Evolutionary conservation across 2,329 filamentous ascomycete genomes (phyloP).

Genomic region (Stromatinia cepivora): DNA sequence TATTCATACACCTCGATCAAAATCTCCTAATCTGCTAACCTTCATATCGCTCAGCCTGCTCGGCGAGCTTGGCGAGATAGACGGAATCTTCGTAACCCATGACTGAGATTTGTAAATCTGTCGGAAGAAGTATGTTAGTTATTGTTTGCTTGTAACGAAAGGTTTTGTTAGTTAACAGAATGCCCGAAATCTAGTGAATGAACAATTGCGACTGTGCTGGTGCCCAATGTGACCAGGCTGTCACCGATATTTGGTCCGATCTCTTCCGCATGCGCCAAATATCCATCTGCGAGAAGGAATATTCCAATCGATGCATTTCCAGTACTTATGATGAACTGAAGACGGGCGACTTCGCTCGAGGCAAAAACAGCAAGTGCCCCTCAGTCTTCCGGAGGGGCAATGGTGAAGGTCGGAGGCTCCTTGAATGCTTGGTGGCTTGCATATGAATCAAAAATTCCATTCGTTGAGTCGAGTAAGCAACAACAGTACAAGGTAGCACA

Average conservation of each 20-base stretch:
- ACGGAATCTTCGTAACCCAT: constrained; percentile 99
- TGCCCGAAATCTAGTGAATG: constrained; percentile 1
- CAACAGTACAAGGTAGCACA: background rate
- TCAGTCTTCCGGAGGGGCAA: constrained; percentile 36
- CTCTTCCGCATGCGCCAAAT: constrained; percentile 21
- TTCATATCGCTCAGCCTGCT: constrained; percentile 99
- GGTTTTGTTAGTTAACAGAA: background rate
- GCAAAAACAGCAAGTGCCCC: constrained; percentile 31
- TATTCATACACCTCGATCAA: constrained; percentile 23
- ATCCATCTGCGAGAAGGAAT: constrained; percentile 7
- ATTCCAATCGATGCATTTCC: constrained; percentile 14
- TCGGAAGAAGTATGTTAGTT: constrained; percentile 21
- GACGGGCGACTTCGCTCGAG: background rate
- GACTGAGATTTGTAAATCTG: constrained; percentile 51
- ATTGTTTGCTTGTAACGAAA: constrained; percentile 13
- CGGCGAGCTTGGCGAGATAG: constrained; percentile 99
- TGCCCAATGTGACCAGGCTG: constrained; percentile 2
- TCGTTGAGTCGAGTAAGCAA: background rate
- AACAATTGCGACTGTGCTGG: constrained; percentile 5
- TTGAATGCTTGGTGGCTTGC: constrained; percentile 1
- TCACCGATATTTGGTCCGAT: constrained; percentile 14
- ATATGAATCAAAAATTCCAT: background rate
- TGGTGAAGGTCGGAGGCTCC: constrained; percentile 24
- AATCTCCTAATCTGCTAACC: constrained; percentile 59
- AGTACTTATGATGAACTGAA: background rate